Percentiles rank a stretch among this genome's conserved stretches.
phyloP scores from a whole-genome alignment of 1,284 basidiomycete species.

The Ceratobasidium sp. region DNA sequence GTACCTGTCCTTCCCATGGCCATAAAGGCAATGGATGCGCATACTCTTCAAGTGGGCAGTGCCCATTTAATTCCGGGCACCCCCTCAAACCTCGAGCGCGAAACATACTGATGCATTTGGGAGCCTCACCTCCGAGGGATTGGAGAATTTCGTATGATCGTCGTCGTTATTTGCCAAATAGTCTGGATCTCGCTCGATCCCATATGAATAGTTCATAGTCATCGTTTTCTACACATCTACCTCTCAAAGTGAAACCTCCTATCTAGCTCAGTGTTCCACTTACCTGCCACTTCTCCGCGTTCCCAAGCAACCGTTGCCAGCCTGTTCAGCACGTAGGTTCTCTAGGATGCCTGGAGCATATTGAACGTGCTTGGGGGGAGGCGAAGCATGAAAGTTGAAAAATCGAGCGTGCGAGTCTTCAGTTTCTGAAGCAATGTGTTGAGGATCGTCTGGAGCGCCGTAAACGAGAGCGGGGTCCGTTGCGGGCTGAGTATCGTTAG shows the following conservation, averaged over 20 bases:
- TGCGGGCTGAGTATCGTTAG: conserved; percentile 17
- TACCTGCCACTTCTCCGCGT: conserved; percentile 85
- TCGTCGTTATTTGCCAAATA: conserved; percentile 67
- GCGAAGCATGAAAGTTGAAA: conserved; percentile 71
- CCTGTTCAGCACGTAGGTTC: conserved; percentile 83
- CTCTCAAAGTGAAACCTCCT: background rate
- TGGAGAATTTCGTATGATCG: conserved; percentile 88
- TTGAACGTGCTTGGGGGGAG: conserved; percentile 39
- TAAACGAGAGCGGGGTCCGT: background rate
- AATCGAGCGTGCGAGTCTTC: conserved; percentile 81
- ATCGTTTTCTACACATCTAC: conserved; percentile 79
- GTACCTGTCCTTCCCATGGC: conserved; percentile 91
- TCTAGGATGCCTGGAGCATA: conserved; percentile 48
- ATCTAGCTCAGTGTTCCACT: conserved; percentile 37
- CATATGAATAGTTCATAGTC: conserved; percentile 87
- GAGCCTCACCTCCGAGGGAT: conserved; percentile 90
- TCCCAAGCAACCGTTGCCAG: conserved; percentile 77
- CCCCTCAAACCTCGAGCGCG: background rate
- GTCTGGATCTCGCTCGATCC: conserved; percentile 80
- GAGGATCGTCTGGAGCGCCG: conserved; percentile 75
- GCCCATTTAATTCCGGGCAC: background rate
- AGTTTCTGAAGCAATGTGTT: conserved; percentile 54
- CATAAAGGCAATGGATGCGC: conserved; percentile 94
- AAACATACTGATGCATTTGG: conserved; percentile 77
- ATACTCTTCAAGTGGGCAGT: conserved; percentile 53